Conservation (phyloP, 345 rosid genomes). For the Microthlaspi erraticum region DNA sequence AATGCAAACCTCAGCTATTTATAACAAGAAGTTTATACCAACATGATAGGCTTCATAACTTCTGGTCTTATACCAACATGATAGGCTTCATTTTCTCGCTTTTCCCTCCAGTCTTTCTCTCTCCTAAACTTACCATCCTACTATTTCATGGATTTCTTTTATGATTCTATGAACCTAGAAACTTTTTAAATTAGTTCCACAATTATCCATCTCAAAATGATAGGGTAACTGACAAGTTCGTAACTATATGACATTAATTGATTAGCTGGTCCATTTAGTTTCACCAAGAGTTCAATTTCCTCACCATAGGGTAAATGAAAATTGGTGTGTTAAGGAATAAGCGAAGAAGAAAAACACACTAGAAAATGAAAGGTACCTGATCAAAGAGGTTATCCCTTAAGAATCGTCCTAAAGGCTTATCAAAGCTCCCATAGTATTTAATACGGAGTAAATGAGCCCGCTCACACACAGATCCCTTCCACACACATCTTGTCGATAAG, state of each 20-base stretch:
- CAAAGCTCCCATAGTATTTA: conserved; percentile 93
- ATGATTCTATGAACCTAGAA: conserved; percentile 9
- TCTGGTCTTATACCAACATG: conserved; percentile 23
- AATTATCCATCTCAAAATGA: conserved; percentile 24
- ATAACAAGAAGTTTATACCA: conserved; percentile 26
- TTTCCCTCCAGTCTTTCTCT: conserved; percentile 4
- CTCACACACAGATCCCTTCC: conserved; percentile 95
- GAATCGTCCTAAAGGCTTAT: conserved; percentile 92
- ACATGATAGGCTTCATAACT: conserved; percentile 20
- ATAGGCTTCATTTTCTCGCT: conserved; percentile 13
- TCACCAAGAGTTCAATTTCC: conserved; percentile 19
- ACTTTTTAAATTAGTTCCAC: conserved; percentile 6
- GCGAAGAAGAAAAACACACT: conserved; percentile 1
- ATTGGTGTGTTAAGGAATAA: not conserved
- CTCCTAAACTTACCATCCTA: conserved; percentile 6
- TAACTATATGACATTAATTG: conserved; percentile 13
- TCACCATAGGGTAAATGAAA: conserved; percentile 25
- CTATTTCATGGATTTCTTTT: conserved; percentile 20
- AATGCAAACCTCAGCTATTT: conserved; percentile 30
- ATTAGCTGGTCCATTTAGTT: conserved; percentile 34
- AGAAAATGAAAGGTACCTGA: conserved; percentile 57
- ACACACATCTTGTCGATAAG: conserved; percentile 84
- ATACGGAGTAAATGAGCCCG: conserved; percentile 86
- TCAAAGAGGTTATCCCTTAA: conserved; percentile 88
- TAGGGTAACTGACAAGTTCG: conserved; percentile 8